Evolutionary conservation across 495 filamentous ascomycete genomes (phyloP).

Genomic region (Darksidea phi): DNA sequence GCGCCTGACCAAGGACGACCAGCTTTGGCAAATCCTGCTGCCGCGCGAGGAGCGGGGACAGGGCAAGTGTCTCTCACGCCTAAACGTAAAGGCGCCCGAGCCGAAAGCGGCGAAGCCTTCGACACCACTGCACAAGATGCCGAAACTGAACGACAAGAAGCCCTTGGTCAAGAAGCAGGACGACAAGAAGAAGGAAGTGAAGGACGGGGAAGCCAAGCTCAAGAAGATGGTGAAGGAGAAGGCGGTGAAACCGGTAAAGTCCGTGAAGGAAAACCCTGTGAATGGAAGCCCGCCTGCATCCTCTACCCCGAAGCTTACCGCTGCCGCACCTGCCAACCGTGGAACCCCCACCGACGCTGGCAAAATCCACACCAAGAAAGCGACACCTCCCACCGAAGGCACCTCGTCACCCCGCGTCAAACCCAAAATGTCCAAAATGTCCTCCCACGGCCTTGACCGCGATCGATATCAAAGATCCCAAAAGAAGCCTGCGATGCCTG

Average conservation of each 20-base stretch:
- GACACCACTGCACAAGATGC: slow-evolving; percentile 58
- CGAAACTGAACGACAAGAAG: slow-evolving; percentile 36
- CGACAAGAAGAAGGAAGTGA: slow-evolving; percentile 57
- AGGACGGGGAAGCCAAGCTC: slow-evolving; percentile 21
- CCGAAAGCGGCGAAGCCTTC: slow-evolving; percentile 44
- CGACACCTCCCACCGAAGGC: not conserved
- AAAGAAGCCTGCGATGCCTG: slow-evolving; percentile 21
- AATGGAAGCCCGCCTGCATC: slow-evolving; percentile 6
- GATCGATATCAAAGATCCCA: slow-evolving; percentile 6
- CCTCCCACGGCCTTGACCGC: slow-evolving; percentile 1
- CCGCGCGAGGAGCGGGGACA: slow-evolving; percentile 73
- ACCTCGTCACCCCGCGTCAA: slow-evolving; percentile 21
- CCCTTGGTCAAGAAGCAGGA: slow-evolving; percentile 47
- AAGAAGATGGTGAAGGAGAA: slow-evolving; percentile 39
- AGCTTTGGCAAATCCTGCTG: slow-evolving; percentile 77
- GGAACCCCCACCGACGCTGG: not conserved
- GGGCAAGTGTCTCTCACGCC: slow-evolving; percentile 73
- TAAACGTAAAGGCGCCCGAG: slow-evolving; percentile 53
- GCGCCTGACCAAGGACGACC: slow-evolving; percentile 68
- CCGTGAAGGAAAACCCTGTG: no score
- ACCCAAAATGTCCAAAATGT: slow-evolving; percentile 19
- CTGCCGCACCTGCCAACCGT: slow-evolving; percentile 1
- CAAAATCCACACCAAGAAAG: slow-evolving; percentile 26
- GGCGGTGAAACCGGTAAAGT: slow-evolving; percentile 30
- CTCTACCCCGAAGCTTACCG: not conserved